Percentiles rank a stretch among this genome's conserved stretches.
Evolutionary conservation across 1,284 basidiomycete species (phyloP).

Genomic region (Ceratobasidium theobromae): DNA sequence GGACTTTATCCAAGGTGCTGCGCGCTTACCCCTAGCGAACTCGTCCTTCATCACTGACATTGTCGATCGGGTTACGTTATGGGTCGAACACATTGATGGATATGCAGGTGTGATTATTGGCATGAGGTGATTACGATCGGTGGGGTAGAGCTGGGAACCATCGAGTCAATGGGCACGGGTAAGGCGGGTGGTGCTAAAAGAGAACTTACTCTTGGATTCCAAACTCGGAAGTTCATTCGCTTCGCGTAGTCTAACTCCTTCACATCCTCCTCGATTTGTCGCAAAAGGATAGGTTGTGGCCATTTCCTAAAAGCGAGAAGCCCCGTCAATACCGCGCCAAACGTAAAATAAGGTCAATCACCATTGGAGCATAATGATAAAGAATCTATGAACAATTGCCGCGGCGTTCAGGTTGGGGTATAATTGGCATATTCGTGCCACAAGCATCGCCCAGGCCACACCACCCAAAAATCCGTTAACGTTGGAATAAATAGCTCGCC

Average conservation of each 20-base stretch:
- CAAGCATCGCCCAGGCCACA: conserved; percentile 98
- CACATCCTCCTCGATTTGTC: conserved; percentile 89
- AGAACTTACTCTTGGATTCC: conserved; percentile 86
- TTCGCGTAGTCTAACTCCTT: conserved; percentile 3
- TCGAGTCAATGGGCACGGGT: background rate
- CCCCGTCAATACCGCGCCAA: background rate
- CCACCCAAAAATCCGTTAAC: conserved; percentile 97
- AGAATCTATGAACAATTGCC: conserved; percentile 95
- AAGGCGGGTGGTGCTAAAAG: background rate
- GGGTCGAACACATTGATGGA: conserved; percentile 99
- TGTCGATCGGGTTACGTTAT: conserved; percentile 95
- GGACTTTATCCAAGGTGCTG: background rate
- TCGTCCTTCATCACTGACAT: conserved; percentile 97
- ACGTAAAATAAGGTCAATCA: conserved; percentile 44
- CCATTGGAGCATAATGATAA: conserved; percentile 97
- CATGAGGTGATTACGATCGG: conserved; percentile 94
- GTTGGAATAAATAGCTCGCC: conserved; percentile 96
- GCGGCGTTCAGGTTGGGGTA: conserved; percentile 95
- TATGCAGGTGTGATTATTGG: conserved; percentile 99
- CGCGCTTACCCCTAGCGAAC: conserved; percentile 78
- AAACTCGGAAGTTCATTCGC: conserved; percentile 89
- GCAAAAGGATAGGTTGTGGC: conserved; percentile 96
- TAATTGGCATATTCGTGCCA: conserved; percentile 97
- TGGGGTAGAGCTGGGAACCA: conserved; percentile 76
- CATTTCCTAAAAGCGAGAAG: conserved; percentile 65